Percentiles rank a stretch among this genome's conserved stretches.
Conservation (phyloP, 2,329 filamentous ascomycete genomes). For the Exophiala spinifera region DNA sequence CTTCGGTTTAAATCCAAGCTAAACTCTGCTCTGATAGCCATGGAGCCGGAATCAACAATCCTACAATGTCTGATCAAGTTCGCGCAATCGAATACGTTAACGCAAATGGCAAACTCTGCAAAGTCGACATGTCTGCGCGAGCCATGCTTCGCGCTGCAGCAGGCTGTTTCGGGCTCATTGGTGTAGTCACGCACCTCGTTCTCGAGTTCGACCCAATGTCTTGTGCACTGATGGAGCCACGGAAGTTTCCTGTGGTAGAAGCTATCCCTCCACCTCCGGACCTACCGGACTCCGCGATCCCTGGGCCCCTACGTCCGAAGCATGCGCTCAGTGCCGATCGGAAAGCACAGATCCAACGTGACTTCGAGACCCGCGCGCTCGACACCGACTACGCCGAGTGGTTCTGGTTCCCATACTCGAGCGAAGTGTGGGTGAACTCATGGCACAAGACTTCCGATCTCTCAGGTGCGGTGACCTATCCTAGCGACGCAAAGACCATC, state of each 20-base stretch:
- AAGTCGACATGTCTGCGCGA: slow-evolving; percentile 40
- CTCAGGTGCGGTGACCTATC: slow-evolving; percentile 17
- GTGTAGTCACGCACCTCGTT: slow-evolving; percentile 50
- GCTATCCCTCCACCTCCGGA: slow-evolving; percentile 23
- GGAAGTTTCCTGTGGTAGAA: slow-evolving; percentile 36
- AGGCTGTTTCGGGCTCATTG: slow-evolving; percentile 48
- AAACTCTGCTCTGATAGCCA: slow-evolving; percentile 41
- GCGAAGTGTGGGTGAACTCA: slow-evolving; percentile 47
- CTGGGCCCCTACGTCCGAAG: slow-evolving; percentile 17
- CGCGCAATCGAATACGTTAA: slow-evolving; percentile 50
- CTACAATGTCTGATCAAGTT: slow-evolving; percentile 47
- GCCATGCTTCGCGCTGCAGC: slow-evolving; percentile 42
- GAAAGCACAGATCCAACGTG: slow-evolving; percentile 26
- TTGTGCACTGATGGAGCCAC: slow-evolving; percentile 46
- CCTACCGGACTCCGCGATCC: slow-evolving; percentile 18
- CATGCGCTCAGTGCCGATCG: slow-evolving; percentile 16
- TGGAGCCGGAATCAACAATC: slow-evolving; percentile 44
- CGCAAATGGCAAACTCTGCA: slow-evolving; percentile 37
- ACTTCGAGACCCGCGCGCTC: slow-evolving; percentile 41
- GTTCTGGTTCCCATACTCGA: slow-evolving; percentile 52
- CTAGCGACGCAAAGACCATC: slow-evolving; percentile 21
- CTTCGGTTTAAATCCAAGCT: background rate
- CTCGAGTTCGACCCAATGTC: slow-evolving; percentile 48
- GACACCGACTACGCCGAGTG: slow-evolving; percentile 49
- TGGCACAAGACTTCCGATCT: slow-evolving; percentile 38